These are phyloP conservation scores for Backusella sp. DNA, from an alignment of 192 early-diverging fungal genomes.

Conservation along the genomic window DNA sequence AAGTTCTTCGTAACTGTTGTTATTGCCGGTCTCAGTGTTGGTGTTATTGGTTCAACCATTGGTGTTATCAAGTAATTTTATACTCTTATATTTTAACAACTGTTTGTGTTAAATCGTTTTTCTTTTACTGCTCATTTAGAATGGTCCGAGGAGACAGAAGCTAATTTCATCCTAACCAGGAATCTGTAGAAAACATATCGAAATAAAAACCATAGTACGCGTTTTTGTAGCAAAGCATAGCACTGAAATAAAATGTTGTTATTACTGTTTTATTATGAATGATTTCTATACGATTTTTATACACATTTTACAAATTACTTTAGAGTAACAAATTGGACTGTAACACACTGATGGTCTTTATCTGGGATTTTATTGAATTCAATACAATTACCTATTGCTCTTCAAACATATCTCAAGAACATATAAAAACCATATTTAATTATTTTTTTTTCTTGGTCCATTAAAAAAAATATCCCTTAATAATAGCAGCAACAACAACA, in stretches of 20 bases:
- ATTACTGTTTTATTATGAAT: not conserved
- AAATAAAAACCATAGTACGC: slow-evolving; percentile 3
- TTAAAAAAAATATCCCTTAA: not conserved
- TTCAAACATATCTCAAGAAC: not conserved
- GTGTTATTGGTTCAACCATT: slow-evolving; percentile 12
- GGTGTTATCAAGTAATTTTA: slow-evolving; percentile 20
- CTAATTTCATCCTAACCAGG: not conserved
- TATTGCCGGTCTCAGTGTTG: slow-evolving; percentile 21
- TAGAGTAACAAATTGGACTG: not conserved
- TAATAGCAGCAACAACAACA: not conserved
- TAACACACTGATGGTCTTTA: not conserved
- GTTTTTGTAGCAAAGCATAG: not conserved
- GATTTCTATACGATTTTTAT: not conserved
- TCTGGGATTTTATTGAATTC: not conserved
- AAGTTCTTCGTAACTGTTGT: slow-evolving; percentile 16
- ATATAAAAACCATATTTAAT: not conserved
- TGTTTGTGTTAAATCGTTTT: not conserved
- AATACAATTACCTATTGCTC: not conserved
- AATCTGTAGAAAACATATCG: not conserved
- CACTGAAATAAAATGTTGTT: not conserved
- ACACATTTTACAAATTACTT: not conserved
- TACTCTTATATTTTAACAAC: not conserved
- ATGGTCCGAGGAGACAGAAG: slow-evolving; percentile 8
- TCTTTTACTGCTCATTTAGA: slow-evolving; percentile 5
- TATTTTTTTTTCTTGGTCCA: not conserved